Percentiles rank a stretch among this genome's conserved stretches.
phyloP scores from a whole-genome alignment of 306 rosid species.

The Arachis stenosperma region DNA sequence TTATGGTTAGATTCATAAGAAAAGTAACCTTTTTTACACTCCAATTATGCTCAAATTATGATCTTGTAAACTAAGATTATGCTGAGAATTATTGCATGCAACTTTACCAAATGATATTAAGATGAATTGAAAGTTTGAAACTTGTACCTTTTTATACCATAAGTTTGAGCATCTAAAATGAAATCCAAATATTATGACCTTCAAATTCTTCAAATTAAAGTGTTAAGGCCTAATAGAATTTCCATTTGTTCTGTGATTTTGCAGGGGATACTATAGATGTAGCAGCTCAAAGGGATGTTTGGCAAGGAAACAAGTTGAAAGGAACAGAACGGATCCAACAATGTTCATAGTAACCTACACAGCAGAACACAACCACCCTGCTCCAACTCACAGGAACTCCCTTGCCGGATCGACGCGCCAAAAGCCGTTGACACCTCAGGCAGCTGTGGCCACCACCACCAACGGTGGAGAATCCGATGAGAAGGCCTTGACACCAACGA shows the following conservation, averaged over 20 bases:
- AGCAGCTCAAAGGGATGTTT: slow-evolving; percentile 97
- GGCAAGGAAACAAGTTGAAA: slow-evolving; percentile 96
- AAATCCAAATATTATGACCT: background rate
- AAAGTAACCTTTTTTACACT: background rate
- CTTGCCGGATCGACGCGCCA: slow-evolving; percentile 96
- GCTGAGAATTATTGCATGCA: too few relatives aligned
- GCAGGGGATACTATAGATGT: slow-evolving; percentile 94
- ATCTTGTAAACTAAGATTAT: too few relatives aligned
- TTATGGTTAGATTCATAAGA: too few relatives aligned
- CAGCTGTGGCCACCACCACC: slow-evolving; percentile 2
- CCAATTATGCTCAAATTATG: background rate
- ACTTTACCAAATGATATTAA: background rate
- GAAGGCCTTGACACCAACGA: slow-evolving; percentile 32
- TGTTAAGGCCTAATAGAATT: background rate
- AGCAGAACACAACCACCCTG: slow-evolving; percentile 95
- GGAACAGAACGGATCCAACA: slow-evolving; percentile 87
- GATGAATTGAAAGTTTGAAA: background rate
- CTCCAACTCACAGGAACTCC: slow-evolving; percentile 93
- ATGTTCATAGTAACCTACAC: slow-evolving; percentile 95
- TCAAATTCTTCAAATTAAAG: background rate
- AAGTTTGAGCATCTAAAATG: background rate
- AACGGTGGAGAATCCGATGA: slow-evolving; percentile 36
- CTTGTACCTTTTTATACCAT: too few relatives aligned
- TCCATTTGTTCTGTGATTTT: slow-evolving; percentile 29
- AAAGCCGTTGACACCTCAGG: slow-evolving; percentile 53